Evolutionary conservation across 2,329 filamentous ascomycete genomes (phyloP).

Genomic region (Aspergillus luchuensis): DNA sequence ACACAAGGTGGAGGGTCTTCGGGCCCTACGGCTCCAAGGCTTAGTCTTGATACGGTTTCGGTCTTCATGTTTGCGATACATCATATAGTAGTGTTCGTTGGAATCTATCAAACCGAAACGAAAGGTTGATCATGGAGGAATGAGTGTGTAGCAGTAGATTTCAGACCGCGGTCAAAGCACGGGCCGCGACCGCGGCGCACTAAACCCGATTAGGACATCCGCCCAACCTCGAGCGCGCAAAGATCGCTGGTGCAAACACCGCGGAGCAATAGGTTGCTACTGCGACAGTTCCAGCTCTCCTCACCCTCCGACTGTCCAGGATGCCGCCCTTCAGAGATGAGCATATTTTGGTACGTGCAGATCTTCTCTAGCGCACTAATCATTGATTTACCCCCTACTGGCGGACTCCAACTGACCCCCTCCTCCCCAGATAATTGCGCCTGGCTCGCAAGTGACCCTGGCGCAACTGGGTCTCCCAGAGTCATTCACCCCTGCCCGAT

Average conservation of each 20-base stretch:
- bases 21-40: no score
- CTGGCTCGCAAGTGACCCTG: constrained; percentile 83
- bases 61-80: no score
- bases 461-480: constrained; percentile 88
- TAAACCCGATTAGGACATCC: constrained; percentile 27
- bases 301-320: constrained; percentile 20
- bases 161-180: not conserved
- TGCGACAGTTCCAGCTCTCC: constrained; percentile 21
- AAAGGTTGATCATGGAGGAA: no score
- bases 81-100: no score
- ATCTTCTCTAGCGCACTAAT: not conserved
- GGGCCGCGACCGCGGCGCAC: constrained; percentile 20
- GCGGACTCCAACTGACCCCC: constrained; percentile 8
- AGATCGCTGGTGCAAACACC: constrained; percentile 24
- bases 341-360: constrained; percentile 49
- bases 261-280: constrained; percentile 20
- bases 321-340: constrained; percentile 58
- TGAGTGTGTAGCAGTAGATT: no score
- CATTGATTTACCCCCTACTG: not conserved
- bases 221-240: constrained; percentile 26
- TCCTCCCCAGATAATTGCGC: constrained; percentile 52
- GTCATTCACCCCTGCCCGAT: constrained; percentile 84
- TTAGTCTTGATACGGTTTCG: no score
- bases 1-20: no score
- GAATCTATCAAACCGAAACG: no score